phyloP scores from a whole-genome alignment of 1,284 basidiomycete species.

The Sanghuangporus baumii region DNA sequence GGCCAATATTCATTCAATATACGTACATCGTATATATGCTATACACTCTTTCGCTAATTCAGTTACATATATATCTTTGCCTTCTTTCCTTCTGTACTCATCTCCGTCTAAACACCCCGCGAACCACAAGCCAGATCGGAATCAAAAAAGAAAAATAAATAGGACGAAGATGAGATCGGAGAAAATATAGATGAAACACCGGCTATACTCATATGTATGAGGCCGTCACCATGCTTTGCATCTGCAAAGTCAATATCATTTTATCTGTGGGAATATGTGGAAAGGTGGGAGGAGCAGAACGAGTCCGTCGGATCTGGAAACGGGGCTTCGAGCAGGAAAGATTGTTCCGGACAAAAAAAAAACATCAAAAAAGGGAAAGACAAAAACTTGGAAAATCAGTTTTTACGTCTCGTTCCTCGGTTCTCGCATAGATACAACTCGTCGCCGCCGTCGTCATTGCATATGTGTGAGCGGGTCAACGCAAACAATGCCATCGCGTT shows the following conservation, averaged over 20 bases:
- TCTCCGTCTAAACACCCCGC: not conserved
- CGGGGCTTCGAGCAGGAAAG: not conserved
- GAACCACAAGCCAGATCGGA: not conserved
- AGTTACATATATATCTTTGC: not conserved
- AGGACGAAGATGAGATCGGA: not conserved
- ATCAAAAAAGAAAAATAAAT: not conserved
- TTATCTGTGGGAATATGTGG: not conserved
- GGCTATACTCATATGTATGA: too few species aligned
- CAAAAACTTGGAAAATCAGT: not conserved
- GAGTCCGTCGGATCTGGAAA: not conserved
- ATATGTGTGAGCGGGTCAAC: conserved; percentile 79
- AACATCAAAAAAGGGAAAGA: not conserved
- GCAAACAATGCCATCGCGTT: conserved; percentile 84
- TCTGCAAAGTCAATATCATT: not conserved
- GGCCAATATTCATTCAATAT: not conserved
- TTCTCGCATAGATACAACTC: not conserved
- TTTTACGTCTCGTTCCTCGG: not conserved
- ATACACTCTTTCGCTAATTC: not conserved
- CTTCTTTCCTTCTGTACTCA: not conserved
- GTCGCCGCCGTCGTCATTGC: conserved; percentile 4
- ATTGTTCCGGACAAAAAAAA: not conserved
- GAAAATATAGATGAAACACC: not conserved
- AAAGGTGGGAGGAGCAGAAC: not conserved
- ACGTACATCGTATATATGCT: not conserved
- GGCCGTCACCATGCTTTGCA: not conserved